These are phyloP conservation scores for Salpingoeca rosetta DNA, from an alignment of 78 protist species.

Conservation along the genomic window DNA sequence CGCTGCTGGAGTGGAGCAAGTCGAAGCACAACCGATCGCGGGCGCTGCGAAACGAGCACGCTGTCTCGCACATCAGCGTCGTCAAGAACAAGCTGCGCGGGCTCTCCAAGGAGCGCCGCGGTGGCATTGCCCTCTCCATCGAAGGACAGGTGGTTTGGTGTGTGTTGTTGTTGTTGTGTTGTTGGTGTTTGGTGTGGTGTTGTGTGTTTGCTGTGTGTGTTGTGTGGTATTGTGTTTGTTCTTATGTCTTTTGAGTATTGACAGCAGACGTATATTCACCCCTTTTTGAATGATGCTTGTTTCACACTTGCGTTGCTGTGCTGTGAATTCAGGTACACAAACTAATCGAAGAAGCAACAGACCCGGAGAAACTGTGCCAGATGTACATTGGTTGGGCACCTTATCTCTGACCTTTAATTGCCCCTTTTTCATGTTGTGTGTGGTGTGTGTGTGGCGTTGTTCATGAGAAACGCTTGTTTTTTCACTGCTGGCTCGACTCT, in stretches of 20 bases:
- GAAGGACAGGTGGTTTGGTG: constrained; percentile 39
- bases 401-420: no score
- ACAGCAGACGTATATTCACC: neutral
- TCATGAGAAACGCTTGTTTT: no score
- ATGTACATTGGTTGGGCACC: constrained; percentile 72
- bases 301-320: neutral
- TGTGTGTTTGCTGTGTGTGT: neutral
- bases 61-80: neutral
- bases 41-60: neutral
- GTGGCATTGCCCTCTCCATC: constrained; percentile 18
- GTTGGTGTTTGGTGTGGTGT: neutral
- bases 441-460: no score
- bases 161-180: neutral
- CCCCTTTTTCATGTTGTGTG: no score
- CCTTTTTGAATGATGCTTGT: neutral
- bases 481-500: no score
- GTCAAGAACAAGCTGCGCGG: neutral
- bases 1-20: constrained; percentile 64
- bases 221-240: neutral
- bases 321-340: neutral
- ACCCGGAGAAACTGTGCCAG: constrained; percentile 9
- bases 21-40: neutral
- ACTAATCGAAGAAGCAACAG: constrained; percentile 35
- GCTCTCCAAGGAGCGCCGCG: no score
- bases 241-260: no score